Conservation (phyloP, 257 asterid genomes). For the Galeopsis tetrahit region DNA sequence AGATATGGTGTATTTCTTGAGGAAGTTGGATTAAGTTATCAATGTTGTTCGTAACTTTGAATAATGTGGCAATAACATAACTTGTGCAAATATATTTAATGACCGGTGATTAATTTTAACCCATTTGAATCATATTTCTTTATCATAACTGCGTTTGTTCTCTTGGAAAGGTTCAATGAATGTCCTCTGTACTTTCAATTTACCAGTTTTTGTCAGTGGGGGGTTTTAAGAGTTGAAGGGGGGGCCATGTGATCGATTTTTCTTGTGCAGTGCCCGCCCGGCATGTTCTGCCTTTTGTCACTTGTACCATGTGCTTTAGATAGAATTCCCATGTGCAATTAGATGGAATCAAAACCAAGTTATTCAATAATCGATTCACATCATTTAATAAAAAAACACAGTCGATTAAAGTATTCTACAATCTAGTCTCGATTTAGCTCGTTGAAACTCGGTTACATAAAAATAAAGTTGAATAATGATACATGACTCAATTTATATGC, state of each 20-base stretch:
- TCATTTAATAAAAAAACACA: background rate
- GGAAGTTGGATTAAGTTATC: background rate
- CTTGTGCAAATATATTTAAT: background rate
- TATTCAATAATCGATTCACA: background rate
- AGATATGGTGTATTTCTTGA: background rate
- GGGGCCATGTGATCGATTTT: conserved; percentile 29
- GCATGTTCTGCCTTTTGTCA: conserved; percentile 34
- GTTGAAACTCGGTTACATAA: background rate
- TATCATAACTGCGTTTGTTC: background rate
- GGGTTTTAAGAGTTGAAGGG: background rate
- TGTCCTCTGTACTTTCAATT: conserved; percentile 12
- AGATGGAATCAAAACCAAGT: background rate
- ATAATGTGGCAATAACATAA: background rate
- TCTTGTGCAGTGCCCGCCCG: conserved; percentile 35
- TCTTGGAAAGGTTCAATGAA: conserved; percentile 22
- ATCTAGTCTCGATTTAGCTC: background rate
- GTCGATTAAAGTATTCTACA: background rate
- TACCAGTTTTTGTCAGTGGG: conserved; percentile 28
- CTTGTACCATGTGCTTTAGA: conserved; percentile 32
- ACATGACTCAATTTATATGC: background rate
- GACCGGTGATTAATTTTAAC: background rate
- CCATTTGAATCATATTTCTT: background rate
- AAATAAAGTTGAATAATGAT: background rate
- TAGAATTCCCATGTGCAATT: conserved; percentile 32
- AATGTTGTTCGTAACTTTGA: background rate